These are phyloP conservation scores for Dendrocalamus latiflorus DNA, from an alignment of 202 grass and related monocot genomes.

Conservation along the genomic window DNA sequence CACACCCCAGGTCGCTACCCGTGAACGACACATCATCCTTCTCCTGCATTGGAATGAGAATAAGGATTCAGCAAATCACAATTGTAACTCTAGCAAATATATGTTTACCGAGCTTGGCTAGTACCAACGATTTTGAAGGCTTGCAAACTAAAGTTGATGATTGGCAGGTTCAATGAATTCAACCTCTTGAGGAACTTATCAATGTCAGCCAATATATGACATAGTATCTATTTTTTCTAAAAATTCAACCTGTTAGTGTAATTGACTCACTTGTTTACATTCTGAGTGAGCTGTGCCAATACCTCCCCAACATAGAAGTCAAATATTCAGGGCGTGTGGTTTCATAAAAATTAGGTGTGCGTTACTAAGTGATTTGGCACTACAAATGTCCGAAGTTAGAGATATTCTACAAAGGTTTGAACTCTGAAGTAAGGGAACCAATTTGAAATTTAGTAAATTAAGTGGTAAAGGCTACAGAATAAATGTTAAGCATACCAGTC, in stretches of 20 bases:
- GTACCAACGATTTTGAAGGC: not conserved
- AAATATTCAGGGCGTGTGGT: not conserved
- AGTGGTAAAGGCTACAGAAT: not conserved
- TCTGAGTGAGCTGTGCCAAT: not conserved
- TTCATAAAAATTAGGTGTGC: not conserved
- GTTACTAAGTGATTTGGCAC: not conserved
- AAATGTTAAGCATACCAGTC: not conserved
- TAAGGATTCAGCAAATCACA: not conserved
- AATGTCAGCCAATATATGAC: not conserved
- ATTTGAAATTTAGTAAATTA: not conserved
- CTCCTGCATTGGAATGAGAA: constrained; percentile 45
- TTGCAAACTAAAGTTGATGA: not conserved
- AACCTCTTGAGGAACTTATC: not conserved
- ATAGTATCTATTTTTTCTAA: not conserved
- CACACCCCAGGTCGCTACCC: constrained; percentile 61
- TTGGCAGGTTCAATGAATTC: not conserved
- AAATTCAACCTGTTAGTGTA: not conserved
- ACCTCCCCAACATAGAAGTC: not conserved
- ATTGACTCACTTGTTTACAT: not conserved
- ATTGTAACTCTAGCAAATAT: not conserved
- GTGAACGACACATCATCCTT: constrained; percentile 53
- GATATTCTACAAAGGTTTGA: not conserved
- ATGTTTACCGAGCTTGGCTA: not conserved
- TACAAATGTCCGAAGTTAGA: not conserved
- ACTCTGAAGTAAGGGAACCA: not conserved